Evolutionary conservation across 1,139 yeast genomes (phyloP), one percentile per base, ranked within the genome.

Genomic region (Debaryomyces sp.): DNA sequence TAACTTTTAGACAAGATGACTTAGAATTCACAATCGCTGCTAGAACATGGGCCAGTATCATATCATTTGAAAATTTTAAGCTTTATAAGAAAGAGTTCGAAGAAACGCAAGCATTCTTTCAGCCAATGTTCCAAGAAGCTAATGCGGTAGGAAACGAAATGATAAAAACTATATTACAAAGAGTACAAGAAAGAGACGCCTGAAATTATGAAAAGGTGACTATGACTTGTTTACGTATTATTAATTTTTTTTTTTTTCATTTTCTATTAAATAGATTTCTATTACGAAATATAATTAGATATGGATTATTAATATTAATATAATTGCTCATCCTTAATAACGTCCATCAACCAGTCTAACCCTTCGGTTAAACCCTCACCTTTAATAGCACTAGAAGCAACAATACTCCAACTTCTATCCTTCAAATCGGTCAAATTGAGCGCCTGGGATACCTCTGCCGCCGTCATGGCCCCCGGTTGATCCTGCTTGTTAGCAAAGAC

Each of bases 401-500:
- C 96, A 55, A 94, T 94, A 61, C 97, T 89, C 99, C 99, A 94
- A 64, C 96, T 89, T 66, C 99, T 81, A 68, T 94, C 99, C 68
- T 92, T 92, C 64, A 94, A 78, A 50, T 89, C 96, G 5, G 92
- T 91, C 57, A 94, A 73, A 54, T 87, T 86, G 56, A 94, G 77
- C 13, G 96, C 92, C 58, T 89, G 90, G 1, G 96, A 86, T 9
- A 94, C 97, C 62, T 94, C 97, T 6, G 97, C 94, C 0, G 97
- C 97, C 22, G 91, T 82, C 75, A 92, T 75, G 1, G 99, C 98
- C 9, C 96, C 97, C 0, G 96, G 89, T 68, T 91, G 97, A 73
- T 94, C 99, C 71, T 94, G 99, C 62, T 94, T 94, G 67, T 94
- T 94, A 46, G 98, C 98, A 76, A 94, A 91, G 51, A 94, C 98